These are phyloP conservation scores for Mortierella sp. DNA, from an alignment of 371 early-diverging fungal genomes.

Conservation along the genomic window DNA sequence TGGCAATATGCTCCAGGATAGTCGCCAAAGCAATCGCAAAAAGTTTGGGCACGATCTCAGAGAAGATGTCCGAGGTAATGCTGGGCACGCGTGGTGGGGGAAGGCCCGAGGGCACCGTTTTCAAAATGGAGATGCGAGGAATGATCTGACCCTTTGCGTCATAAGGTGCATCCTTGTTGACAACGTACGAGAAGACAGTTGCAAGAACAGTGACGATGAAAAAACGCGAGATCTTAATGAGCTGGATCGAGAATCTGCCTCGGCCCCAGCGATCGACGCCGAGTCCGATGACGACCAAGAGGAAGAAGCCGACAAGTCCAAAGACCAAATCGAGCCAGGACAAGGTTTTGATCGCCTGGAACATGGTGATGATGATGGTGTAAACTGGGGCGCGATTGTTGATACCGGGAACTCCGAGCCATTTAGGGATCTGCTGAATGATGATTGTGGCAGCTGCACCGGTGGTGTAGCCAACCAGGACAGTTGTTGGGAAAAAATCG, in stretches of 20 bases:
- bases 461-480: slow-evolving; percentile 80
- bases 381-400: slow-evolving; percentile 71
- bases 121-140: slow-evolving; percentile 64
- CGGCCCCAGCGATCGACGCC: slow-evolving; percentile 54
- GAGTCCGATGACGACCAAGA: slow-evolving; percentile 59
- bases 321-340: slow-evolving; percentile 68
- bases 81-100: slow-evolving; percentile 66
- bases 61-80: slow-evolving; percentile 57
- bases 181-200: slow-evolving; percentile 75
- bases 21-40: slow-evolving; percentile 78
- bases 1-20: slow-evolving; percentile 89
- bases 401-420: slow-evolving; percentile 78
- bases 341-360: slow-evolving; percentile 56
- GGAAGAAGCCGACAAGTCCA: slow-evolving; percentile 66
- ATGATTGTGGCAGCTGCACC: slow-evolving; percentile 84
- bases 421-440: slow-evolving; percentile 78
- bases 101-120: slow-evolving; percentile 79
- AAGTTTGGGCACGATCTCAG: slow-evolving; percentile 62
- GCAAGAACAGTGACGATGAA: slow-evolving; percentile 81
- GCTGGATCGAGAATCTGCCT: slow-evolving; percentile 52
- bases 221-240: slow-evolving; percentile 72
- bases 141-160: slow-evolving; percentile 31
- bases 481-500: slow-evolving; percentile 84
- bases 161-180: slow-evolving; percentile 57
- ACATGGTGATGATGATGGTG: slow-evolving; percentile 67